Percentiles rank a stretch among this genome's conserved stretches.
Evolutionary conservation across 108 stramenopile species (phyloP).

Genomic region (Craspedostauros australis): DNA sequence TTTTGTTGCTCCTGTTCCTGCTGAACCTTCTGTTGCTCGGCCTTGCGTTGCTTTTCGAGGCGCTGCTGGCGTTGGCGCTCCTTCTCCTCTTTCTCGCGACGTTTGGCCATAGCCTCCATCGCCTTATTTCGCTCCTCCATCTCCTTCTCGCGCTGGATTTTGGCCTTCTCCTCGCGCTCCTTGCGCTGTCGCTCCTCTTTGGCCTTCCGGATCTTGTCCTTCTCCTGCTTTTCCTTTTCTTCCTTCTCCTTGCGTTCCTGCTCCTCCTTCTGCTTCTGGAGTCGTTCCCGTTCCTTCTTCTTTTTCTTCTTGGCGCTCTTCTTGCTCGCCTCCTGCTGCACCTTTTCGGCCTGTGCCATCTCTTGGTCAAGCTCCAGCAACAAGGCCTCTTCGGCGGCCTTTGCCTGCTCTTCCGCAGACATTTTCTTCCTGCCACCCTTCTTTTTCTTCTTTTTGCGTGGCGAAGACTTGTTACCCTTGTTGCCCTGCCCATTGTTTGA

Average conservation of each 20-base stretch:
- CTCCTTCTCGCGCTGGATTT: slow-evolving; percentile 27
- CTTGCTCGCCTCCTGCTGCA: slow-evolving; percentile 61
- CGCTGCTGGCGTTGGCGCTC: slow-evolving; percentile 21
- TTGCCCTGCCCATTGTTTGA: slow-evolving; percentile 9
- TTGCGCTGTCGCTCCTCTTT: slow-evolving; percentile 37
- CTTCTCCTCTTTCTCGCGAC: slow-evolving; percentile 17
- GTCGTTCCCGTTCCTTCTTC: slow-evolving; percentile 80
- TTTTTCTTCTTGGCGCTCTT: slow-evolving; percentile 83
- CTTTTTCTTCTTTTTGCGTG: slow-evolving; percentile 66
- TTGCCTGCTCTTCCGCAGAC: slow-evolving; percentile 73
- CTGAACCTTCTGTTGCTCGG: slow-evolving; percentile 10
- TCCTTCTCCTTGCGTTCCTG: slow-evolving; percentile 50
- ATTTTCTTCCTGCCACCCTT: slow-evolving; percentile 21
- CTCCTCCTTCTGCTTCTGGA: slow-evolving; percentile 69
- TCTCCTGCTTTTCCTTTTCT: slow-evolving; percentile 43
- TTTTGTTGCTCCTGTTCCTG: slow-evolving; percentile 8
- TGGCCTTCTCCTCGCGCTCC: slow-evolving; percentile 28
- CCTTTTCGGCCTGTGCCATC: slow-evolving; percentile 64
- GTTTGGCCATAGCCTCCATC: slow-evolving; percentile 12
- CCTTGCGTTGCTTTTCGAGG: slow-evolving; percentile 12
- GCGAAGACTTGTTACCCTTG: slow-evolving; percentile 1
- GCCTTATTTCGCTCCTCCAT: slow-evolving; percentile 30
- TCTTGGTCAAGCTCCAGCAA: slow-evolving; percentile 72
- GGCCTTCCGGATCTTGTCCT: slow-evolving; percentile 35
- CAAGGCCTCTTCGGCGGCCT: slow-evolving; percentile 77